Base-by-base conservation (phyloP, 306 rosid genomes). In the Quercus wislizeni region DNA sequence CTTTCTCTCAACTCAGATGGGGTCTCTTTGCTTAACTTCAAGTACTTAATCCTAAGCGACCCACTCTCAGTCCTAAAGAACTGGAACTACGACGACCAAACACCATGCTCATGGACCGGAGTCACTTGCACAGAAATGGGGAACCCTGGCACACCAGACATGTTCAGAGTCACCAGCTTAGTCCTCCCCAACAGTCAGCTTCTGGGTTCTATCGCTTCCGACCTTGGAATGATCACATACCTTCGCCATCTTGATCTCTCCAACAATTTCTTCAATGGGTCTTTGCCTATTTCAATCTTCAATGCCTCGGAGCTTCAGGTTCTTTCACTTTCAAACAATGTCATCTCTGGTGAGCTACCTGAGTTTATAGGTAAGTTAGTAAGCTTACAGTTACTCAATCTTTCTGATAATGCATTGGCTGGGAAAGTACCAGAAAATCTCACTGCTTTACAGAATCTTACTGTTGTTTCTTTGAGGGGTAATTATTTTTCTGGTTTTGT, bases 61-160 rank as follows among this genome's bases (percentile, higher is more conserved):
- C 99, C 99, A 0, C 63, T 89, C 33, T 87, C 91, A 5, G 91
- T 86, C 19, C 55, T 95, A 33, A 85, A 85, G 2, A 83, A 25
- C 84, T 95, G 98, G 99, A 86, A 90, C 88, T 88, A 86, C 70
- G 25, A 80, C 33, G 97, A 93, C 65, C 83, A 5, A 28, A 89
- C 95, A 2, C 97, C 98, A 14, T 95, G 99, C 82, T 90, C 96
- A 9, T 95, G 99, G 99, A 75, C 6, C 30, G 99, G 99, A 79
- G 92, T 95, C 73, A 82, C 90, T 19, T 95, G 99, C 86, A 55
- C 86, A 4, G 88, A 86, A 71, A 38, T 88, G 21, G 90, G 75
- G 46, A 5, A 7, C 70, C 84, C 88, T 4, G 87, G 87, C 27
- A 81, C 86, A 33, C 75, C 77, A 49, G 92, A 82, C 20, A 75